Evolutionary conservation across 129 eudicot genomes (phyloP), one percentile per base, ranked within the genome.

Genomic region (Artemisia argyi): DNA sequence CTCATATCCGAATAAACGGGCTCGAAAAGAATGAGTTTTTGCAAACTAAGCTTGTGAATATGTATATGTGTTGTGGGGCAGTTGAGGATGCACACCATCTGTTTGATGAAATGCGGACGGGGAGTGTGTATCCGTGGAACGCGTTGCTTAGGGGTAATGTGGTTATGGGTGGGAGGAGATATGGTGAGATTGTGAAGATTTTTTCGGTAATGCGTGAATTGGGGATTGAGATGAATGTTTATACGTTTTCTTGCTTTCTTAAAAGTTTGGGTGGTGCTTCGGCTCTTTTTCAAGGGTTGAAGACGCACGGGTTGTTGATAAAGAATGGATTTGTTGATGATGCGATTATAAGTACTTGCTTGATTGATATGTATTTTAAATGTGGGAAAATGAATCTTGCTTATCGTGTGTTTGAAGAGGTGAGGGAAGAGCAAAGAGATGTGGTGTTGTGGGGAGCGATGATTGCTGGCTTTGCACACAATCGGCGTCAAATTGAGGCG

Each of bases 361-460:
- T 92, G 88, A 92, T 89, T 50, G 96, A 92, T 82, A 75, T 92
- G 96, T 92, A 92, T 79, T 89, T 89, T 57, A 92, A 92, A 72
- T 92, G 98, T 69, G 82, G 92, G 47, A 89, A 84, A 70, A 50
- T 76, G 32, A 89, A 78, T 83, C 92, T 92, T 62, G 98, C 92
- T 11, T 44, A 69, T 63, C 76, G 56, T 11, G 77, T 89, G 13
- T 89, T 92, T 71, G 88, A 89, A 77, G 96, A 92, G 73, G 60
- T 81, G 10, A 10, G 18, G 13, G 86, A 81, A 48, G 88, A 85
- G 77, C 66, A 26, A 44, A 87, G 90, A 60, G 97, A 89, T 79
- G 85, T 89, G 57, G 96, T 93, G 2, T 71, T 76, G 11, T 89
- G 96, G 98, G 98, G 98, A 8, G 87, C 98, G 1, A 87, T 89